Evolutionary conservation across 129 eudicot genomes (phyloP).

Genomic region (Lonicera japonica): DNA sequence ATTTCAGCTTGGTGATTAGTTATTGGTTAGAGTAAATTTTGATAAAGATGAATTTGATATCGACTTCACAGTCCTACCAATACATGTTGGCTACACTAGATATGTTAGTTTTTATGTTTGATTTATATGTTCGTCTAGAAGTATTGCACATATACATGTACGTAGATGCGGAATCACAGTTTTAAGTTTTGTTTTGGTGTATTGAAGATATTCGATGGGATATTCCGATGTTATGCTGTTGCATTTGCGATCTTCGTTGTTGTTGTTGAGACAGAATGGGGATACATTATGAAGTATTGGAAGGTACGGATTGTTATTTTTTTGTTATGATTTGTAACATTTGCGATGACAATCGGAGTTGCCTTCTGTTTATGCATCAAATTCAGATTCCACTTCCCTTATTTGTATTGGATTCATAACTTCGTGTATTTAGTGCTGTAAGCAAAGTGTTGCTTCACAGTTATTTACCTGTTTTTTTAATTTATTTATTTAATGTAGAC

Average conservation of each 20-base stretch:
- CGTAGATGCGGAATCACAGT: neutral
- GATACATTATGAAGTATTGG: constrained; percentile 58
- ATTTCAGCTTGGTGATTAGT: too few species aligned
- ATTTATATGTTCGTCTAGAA: too few species aligned
- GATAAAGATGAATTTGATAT: too few species aligned
- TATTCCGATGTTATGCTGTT: constrained; percentile 90
- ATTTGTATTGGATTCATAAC: neutral
- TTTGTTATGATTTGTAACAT: neutral
- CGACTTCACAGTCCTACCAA: too few species aligned
- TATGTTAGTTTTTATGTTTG: too few species aligned
- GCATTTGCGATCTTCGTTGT: constrained; percentile 53
- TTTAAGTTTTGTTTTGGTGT: neutral
- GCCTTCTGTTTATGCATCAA: neutral
- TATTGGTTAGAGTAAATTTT: too few species aligned
- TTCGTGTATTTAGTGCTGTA: too few species aligned
- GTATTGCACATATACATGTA: neutral
- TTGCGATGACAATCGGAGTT: neutral
- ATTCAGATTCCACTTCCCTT: neutral
- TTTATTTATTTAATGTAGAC: too few species aligned
- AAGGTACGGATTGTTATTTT: constrained; percentile 39
- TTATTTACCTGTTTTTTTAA: too few species aligned
- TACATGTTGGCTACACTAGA: too few species aligned
- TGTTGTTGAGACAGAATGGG: constrained; percentile 94
- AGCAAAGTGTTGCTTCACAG: too few species aligned
- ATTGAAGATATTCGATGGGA: constrained; percentile 80